Conservation (phyloP, 1,139 yeast species). For the Blastobotrys arbuscula region DNA sequence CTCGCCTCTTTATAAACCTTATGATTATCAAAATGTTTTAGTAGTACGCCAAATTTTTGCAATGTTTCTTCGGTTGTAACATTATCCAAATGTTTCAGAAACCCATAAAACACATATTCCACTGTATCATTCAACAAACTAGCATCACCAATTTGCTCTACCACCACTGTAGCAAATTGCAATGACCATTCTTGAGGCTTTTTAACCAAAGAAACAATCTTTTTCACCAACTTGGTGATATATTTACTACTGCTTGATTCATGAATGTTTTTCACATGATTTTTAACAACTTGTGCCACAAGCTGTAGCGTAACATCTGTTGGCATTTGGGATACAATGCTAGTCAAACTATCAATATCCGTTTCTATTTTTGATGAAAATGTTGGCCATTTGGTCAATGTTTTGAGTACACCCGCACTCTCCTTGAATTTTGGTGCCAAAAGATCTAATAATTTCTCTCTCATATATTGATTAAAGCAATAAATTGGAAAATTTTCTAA, state of each 20-base stretch:
- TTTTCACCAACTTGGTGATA: constrained; percentile 7
- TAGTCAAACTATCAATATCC: background rate
- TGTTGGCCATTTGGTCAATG: constrained; percentile 7
- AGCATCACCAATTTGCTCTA: constrained; percentile 4
- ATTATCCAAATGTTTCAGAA: background rate
- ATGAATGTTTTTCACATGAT: constrained; percentile 4
- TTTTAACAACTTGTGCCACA: constrained; percentile 5
- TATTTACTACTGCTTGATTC: background rate
- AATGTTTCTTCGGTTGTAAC: background rate
- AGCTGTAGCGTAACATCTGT: background rate
- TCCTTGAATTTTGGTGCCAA: constrained; percentile 6
- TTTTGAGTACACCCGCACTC: background rate
- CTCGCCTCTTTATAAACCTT: background rate
- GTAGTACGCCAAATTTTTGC: background rate
- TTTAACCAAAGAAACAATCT: background rate
- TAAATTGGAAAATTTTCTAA: constrained; percentile 18
- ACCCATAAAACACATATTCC: constrained; percentile 4
- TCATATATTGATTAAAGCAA: constrained; percentile 13
- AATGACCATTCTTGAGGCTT: constrained; percentile 9
- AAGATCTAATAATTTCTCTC: constrained; percentile 8
- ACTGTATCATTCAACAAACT: background rate
- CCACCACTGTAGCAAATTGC: constrained; percentile 6
- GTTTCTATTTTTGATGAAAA: constrained; percentile 6
- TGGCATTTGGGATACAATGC: constrained; percentile 2
- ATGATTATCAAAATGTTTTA: background rate